phyloP scores from a whole-genome alignment of 2,329 filamentous ascomycete species.

The Xylariales sp. region DNA sequence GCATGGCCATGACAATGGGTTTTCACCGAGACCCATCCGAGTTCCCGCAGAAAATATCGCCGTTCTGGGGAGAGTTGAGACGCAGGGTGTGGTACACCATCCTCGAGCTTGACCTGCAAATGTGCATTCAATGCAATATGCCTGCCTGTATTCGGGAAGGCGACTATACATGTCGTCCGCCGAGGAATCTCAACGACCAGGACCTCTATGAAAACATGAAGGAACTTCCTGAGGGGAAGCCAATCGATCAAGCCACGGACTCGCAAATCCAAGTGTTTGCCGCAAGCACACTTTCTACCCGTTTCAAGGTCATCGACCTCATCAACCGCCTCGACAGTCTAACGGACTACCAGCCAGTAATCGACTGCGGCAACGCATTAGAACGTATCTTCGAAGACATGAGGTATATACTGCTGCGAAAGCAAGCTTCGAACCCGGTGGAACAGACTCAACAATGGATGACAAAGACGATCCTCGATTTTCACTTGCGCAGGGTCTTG shows the following conservation, averaged over 20 bases:
- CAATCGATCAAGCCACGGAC: constrained; percentile 48
- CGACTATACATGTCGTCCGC: constrained; percentile 49
- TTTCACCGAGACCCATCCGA: constrained; percentile 53
- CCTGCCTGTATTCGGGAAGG: constrained; percentile 47
- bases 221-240: constrained; percentile 42
- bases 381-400: constrained; percentile 51
- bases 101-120: constrained; percentile 51
- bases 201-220: constrained; percentile 44
- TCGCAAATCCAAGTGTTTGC: constrained; percentile 51
- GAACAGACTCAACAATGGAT: constrained; percentile 48
- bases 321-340: constrained; percentile 48
- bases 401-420: constrained; percentile 46
- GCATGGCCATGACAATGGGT: constrained; percentile 57
- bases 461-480: constrained; percentile 46
- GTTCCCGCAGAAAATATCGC: constrained; percentile 41
- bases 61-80: constrained; percentile 49
- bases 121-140: constrained; percentile 48
- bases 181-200: constrained; percentile 48
- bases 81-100: constrained; percentile 54
- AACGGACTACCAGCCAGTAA: constrained; percentile 47
- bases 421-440: constrained; percentile 35
- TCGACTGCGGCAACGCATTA: constrained; percentile 49
- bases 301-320: constrained; percentile 46
- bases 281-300: constrained; percentile 43
- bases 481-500: constrained; percentile 49